A percentile compares a stretch with the other conserved stretches of the same genome.
Evolutionary conservation across 176 grass and related monocot species (phyloP).

Genomic region (Themeda triandra): DNA sequence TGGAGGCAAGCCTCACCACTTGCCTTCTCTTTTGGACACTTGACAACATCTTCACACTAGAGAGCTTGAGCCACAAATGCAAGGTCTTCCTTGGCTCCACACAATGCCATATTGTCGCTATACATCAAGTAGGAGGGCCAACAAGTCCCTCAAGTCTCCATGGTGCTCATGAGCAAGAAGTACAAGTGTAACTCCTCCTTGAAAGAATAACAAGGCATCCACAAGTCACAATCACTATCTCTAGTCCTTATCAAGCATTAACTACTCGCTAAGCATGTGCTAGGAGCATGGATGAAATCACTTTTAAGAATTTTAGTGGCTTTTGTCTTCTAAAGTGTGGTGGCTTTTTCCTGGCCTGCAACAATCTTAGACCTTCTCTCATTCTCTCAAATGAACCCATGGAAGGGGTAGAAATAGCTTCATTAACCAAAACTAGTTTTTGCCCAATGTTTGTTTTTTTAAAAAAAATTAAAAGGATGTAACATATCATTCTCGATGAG

Average conservation of each 20-base stretch:
- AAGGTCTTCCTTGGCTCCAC: neutral
- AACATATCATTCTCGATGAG: too few species aligned
- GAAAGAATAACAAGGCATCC: neutral
- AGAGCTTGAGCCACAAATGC: neutral
- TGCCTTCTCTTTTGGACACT: too few species aligned
- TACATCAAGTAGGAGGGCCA: neutral
- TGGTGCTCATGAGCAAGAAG: neutral
- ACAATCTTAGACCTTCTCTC: neutral
- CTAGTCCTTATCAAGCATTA: neutral
- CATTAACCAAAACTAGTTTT: neutral
- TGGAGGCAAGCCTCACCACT: too few species aligned
- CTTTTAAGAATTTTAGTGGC: neutral
- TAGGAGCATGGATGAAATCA: neutral
- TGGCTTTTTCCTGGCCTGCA: neutral
- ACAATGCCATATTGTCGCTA: neutral
- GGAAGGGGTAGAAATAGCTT: neutral
- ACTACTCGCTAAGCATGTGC: neutral
- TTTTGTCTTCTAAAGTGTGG: neutral
- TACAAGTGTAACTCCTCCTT: neutral
- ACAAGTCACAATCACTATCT: neutral
- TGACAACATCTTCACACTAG: too few species aligned
- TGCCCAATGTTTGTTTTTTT: too few species aligned
- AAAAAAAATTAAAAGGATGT: too few species aligned
- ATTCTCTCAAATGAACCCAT: neutral
- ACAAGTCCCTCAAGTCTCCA: neutral